Evolutionary conservation across 208 protist genomes (phyloP).

Genomic region (Acanthamoeba divionensis): DNA sequence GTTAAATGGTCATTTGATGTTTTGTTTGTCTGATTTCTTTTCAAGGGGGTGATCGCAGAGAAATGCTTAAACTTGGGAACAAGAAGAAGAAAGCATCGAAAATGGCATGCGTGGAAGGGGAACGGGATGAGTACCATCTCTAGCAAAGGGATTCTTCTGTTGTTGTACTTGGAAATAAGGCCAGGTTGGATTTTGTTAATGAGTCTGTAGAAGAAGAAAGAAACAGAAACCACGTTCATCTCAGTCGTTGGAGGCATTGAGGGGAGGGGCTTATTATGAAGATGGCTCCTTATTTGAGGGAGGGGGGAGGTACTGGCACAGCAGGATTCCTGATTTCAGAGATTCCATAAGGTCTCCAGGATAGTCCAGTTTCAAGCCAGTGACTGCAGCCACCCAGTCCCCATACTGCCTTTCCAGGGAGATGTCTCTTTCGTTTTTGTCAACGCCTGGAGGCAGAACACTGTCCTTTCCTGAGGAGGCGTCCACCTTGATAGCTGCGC

Average conservation of each 20-base stretch:
- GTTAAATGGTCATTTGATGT: not conserved
- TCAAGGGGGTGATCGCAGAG: not conserved
- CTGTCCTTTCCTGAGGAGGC: too few relatives aligned
- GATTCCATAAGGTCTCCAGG: constrained; percentile 58
- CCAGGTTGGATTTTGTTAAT: constrained; percentile 62
- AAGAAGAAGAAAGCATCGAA: too few relatives aligned
- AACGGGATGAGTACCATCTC: constrained; percentile 20
- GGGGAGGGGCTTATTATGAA: not conserved
- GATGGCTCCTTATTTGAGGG: not conserved
- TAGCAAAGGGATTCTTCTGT: constrained; percentile 52
- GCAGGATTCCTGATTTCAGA: constrained; percentile 56
- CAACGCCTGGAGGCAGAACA: too few relatives aligned
- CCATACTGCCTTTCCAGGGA: not conserved
- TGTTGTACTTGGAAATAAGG: constrained; percentile 64
- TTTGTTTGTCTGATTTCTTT: not conserved
- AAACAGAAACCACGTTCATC: not conserved
- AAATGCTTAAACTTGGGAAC: too few relatives aligned
- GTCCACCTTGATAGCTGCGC: too few relatives aligned
- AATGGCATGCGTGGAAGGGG: too few relatives aligned
- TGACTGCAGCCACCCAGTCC: constrained; percentile 54
- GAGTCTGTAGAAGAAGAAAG: not conserved
- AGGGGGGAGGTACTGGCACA: constrained; percentile 48
- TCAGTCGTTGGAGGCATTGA: not conserved
- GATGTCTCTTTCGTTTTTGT: too few relatives aligned
- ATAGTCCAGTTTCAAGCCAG: not conserved